Base-by-base conservation (phyloP, 2,329 filamentous ascomycete species). In the Myrmaecium sp. region DNA sequence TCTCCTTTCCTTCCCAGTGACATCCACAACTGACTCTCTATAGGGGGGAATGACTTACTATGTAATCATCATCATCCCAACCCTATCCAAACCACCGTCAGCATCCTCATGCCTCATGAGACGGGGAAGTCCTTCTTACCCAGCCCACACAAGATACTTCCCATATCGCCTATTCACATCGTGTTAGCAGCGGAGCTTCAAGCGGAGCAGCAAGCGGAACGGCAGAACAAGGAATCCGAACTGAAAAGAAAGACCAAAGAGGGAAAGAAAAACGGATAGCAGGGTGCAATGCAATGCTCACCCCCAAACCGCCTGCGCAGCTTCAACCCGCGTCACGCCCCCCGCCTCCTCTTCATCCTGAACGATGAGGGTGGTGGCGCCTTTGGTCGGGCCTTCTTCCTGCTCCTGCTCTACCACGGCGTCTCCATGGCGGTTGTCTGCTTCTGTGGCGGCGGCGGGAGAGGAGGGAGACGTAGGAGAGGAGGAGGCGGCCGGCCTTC, bases 131-230 rank as follows among this genome's bases (percentile, higher is more conserved):
- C 18, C 7, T 20, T 20, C 18, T 20, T 20, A 20, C 18, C 27
- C 27, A 7, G 21, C 4, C 27, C 27, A 28, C 5, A 28, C 15
- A 17, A 14, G 20, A 9, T 45, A 47, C 30, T 39, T 40, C 6
- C 43, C 40, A 26, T 41, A 44, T n/a, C 36, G 36, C n/a, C 41
- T 39, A 22, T 41, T n/a, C n/a, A n/a, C n/a, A n/a, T n/a, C n/a
- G n/a, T n/a, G n/a, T n/a, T n/a, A n/a, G n/a, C n/a, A n/a, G n/a
- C n/a, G n/a, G n/a, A n/a, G n/a, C n/a, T n/a, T n/a, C n/a, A n/a
- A n/a, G n/a, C n/a, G n/a, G n/a, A n/a, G n/a, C n/a, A n/a, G n/a
- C n/a, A n/a, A n/a, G n/a, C n/a, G n/a, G n/a, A n/a, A n/a, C n/a
- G n/a, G n/a, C n/a, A n/a, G n/a, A n/a, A n/a, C n/a, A n/a, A n/a